Evolutionary conservation across 2,329 filamentous ascomycete species (phyloP).

Genomic region (Anisogramma anomala): DNA sequence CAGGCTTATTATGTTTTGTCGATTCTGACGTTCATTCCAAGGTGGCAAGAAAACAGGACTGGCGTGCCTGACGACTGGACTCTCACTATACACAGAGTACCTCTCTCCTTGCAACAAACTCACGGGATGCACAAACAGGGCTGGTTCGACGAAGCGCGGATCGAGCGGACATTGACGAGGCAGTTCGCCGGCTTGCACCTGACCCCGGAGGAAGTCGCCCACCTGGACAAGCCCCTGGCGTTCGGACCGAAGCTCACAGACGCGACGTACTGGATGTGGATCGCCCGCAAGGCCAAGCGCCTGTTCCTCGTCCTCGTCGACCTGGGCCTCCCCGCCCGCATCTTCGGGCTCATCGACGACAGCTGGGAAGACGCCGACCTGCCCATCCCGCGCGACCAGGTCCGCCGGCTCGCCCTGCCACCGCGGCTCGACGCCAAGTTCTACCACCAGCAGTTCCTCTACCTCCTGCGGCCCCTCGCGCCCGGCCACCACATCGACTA

Average conservation of each 20-base stretch:
- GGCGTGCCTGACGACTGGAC: no score
- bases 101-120: no score
- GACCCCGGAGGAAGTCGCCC: slow-evolving; percentile 48
- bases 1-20: no score
- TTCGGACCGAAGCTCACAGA: slow-evolving; percentile 61
- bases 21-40: no score
- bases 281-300: slow-evolving; percentile 54
- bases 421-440: slow-evolving; percentile 47
- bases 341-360: slow-evolving; percentile 63
- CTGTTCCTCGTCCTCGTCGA: slow-evolving; percentile 63
- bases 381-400: slow-evolving; percentile 54
- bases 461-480: slow-evolving; percentile 52
- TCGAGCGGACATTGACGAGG: slow-evolving; percentile 57
- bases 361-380: slow-evolving; percentile 69
- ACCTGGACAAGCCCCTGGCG: slow-evolving; percentile 49
- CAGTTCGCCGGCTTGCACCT: slow-evolving; percentile 56
- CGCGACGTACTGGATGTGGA: slow-evolving; percentile 70
- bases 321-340: slow-evolving; percentile 58
- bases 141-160: slow-evolving; percentile 63
- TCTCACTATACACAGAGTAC: no score
- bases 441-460: slow-evolving; percentile 58
- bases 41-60: no score
- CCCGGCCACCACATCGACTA: slow-evolving; percentile 53
- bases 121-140: no score
- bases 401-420: slow-evolving; percentile 51